These are phyloP conservation scores for Zygosaccharomyces lentus DNA, from an alignment of 805 yeast genomes.

Conservation along the genomic window DNA sequence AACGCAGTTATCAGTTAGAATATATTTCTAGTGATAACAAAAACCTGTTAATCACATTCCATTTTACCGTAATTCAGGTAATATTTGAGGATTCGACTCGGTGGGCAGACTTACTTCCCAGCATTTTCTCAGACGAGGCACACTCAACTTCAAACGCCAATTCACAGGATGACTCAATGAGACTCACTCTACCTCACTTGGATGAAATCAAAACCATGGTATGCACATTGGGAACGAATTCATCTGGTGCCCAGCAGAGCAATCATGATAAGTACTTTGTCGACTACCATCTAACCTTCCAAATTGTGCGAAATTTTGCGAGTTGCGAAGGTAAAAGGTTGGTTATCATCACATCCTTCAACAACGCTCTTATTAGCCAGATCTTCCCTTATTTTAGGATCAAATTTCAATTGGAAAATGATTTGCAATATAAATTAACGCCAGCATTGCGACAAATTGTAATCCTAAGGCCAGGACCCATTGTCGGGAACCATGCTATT, in stretches of 20 bases:
- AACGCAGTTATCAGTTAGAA: constrained; percentile 8
- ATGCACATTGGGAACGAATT: constrained; percentile 21
- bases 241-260: constrained; percentile 9
- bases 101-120: constrained; percentile 17
- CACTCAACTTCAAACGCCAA: neutral
- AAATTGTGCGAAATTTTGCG: constrained; percentile 14
- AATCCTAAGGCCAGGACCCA: constrained; percentile 30
- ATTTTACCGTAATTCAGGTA: constrained; percentile 12
- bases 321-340: constrained; percentile 16
- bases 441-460: constrained; percentile 14
- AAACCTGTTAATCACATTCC: constrained; percentile 5
- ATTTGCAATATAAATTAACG: constrained; percentile 10
- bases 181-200: constrained; percentile 9
- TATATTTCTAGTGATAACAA: constrained; percentile 4
- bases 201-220: constrained; percentile 16
- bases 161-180: neutral
- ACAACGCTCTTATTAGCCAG: constrained; percentile 17
- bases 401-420: constrained; percentile 22
- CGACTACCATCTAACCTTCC: constrained; percentile 21
- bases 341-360: constrained; percentile 25
- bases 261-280: constrained; percentile 16
- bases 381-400: constrained; percentile 20
- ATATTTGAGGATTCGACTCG: constrained; percentile 12
- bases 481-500: constrained; percentile 24
- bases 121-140: constrained; percentile 11